These are phyloP conservation scores for Globisporangium uncinulatum DNA, from an alignment of 352 stramenopile genomes.

Conservation along the genomic window DNA sequence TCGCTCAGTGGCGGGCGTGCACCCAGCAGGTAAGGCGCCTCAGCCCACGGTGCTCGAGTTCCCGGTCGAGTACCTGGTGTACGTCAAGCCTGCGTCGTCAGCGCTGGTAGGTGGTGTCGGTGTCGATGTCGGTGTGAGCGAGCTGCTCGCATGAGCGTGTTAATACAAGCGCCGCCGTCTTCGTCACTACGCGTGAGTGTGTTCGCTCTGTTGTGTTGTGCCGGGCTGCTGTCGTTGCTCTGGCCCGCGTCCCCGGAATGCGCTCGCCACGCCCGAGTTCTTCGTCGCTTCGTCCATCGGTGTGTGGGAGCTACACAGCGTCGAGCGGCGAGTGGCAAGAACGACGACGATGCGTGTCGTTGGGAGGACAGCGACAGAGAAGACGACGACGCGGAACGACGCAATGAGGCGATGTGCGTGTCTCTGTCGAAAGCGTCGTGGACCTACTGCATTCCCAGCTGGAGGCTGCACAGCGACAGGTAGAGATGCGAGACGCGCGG, in stretches of 20 bases:
- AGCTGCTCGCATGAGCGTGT: slow-evolving; percentile 4
- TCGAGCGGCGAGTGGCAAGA: background rate
- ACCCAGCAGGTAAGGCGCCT: slow-evolving; percentile 1
- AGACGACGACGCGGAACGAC: background rate
- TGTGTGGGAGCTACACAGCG: slow-evolving; percentile 3
- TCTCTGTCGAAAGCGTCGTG: slow-evolving; percentile 28
- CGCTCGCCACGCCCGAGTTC: slow-evolving; percentile 6
- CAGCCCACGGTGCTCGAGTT: slow-evolving; percentile 52
- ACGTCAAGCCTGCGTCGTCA: slow-evolving; percentile 28
- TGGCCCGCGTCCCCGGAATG: slow-evolving; percentile 14
- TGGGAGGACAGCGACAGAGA: background rate
- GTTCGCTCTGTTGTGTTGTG: too few species aligned
- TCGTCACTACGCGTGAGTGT: too few species aligned
- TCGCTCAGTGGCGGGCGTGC: too few species aligned
- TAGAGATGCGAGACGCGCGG: slow-evolving; percentile 9
- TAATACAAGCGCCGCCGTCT: background rate
- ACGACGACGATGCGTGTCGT: background rate
- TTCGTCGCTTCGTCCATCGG: background rate
- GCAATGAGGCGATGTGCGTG: slow-evolving; percentile 9
- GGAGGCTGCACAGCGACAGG: slow-evolving; percentile 6
- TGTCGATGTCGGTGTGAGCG: background rate
- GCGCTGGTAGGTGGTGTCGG: background rate
- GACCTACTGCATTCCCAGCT: slow-evolving; percentile 23
- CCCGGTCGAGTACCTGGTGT: slow-evolving; percentile 71
- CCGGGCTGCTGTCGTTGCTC: background rate